Evolutionary conservation across 2,329 filamentous ascomycete genomes (phyloP).

Genomic region (Pestalotiopsis sp.): DNA sequence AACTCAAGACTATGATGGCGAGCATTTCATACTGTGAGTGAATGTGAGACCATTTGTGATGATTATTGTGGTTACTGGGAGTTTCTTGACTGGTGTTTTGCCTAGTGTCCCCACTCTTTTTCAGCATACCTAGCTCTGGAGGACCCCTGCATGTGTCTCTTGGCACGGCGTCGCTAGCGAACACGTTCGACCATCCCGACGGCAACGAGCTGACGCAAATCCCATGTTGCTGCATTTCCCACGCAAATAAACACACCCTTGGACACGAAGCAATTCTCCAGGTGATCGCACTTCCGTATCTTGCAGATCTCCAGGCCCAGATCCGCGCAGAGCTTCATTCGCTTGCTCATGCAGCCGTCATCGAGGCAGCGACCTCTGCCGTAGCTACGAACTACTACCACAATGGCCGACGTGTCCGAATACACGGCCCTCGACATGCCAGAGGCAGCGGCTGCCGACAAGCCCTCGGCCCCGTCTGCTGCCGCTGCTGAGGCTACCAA

Average conservation of each 20-base stretch:
- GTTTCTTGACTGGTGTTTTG: neutral
- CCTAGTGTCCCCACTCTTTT: neutral
- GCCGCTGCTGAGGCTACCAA: conserved; percentile 65
- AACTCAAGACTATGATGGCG: no score
- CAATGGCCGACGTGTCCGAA: conserved; percentile 29
- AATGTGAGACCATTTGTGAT: neutral
- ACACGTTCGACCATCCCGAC: conserved; percentile 12
- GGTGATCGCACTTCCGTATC: neutral
- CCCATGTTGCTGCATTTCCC: neutral
- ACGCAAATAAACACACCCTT: neutral
- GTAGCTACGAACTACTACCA: neutral
- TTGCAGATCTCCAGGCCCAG: neutral
- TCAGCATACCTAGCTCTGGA: neutral
- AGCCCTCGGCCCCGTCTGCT: conserved; percentile 28
- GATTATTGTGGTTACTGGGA: neutral
- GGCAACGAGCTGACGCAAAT: conserved; percentile 4
- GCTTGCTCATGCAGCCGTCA: conserved; percentile 8
- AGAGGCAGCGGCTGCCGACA: conserved; percentile 25
- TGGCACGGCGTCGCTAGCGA: neutral
- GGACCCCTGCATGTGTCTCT: conserved; percentile 7
- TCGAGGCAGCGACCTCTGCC: conserved; percentile 10
- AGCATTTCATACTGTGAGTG: no score
- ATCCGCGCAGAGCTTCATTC: neutral
- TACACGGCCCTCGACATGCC: conserved; percentile 25
- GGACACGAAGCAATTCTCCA: neutral